phyloP scores from a whole-genome alignment of 192 early-diverging fungal genomes.

The Blastocladiella britannica region DNA sequence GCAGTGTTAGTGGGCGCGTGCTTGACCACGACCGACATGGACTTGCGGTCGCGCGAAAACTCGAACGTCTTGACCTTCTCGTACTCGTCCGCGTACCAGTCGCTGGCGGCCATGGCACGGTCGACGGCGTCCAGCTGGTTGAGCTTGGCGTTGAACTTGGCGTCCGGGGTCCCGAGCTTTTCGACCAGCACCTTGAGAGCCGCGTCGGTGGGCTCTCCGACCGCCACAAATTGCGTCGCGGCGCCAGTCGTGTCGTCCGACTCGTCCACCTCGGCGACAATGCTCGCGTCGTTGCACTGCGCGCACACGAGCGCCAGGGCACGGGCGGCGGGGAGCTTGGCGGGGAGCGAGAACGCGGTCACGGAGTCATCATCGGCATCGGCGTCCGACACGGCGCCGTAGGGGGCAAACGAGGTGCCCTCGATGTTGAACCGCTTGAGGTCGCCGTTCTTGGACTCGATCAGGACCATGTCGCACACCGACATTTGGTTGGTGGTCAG shows the following conservation, averaged over 20 bases:
- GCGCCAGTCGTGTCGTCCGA: neutral
- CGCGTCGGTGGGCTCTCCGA: constrained; percentile 97
- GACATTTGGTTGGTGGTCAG: constrained; percentile 98
- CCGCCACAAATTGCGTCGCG: constrained; percentile 6
- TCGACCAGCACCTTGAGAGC: constrained; percentile 84
- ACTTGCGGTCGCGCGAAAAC: constrained; percentile 93
- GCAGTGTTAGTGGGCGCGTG: neutral
- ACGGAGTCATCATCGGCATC: constrained; percentile 14
- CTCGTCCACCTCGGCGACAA: constrained; percentile 53
- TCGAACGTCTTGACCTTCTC: constrained; percentile 55
- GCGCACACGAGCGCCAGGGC: constrained; percentile 65
- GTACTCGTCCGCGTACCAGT: constrained; percentile 39
- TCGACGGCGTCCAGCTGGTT: constrained; percentile 20
- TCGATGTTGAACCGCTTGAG: constrained; percentile 53
- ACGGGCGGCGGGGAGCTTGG: constrained; percentile 29
- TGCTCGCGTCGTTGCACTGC: constrained; percentile 76
- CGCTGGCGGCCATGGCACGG: constrained; percentile 47
- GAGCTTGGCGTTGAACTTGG: constrained; percentile 38
- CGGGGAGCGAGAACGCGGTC: constrained; percentile 25
- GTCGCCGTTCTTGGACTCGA: constrained; percentile 15
- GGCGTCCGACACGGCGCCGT: constrained; percentile 35
- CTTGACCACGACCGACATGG: constrained; percentile 77
- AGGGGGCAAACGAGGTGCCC: constrained; percentile 72
- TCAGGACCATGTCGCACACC: constrained; percentile 33
- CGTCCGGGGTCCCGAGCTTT: constrained; percentile 65